Evolutionary conservation across 179 eudicot genomes (phyloP).

Genomic region (Camellia oleifera): DNA sequence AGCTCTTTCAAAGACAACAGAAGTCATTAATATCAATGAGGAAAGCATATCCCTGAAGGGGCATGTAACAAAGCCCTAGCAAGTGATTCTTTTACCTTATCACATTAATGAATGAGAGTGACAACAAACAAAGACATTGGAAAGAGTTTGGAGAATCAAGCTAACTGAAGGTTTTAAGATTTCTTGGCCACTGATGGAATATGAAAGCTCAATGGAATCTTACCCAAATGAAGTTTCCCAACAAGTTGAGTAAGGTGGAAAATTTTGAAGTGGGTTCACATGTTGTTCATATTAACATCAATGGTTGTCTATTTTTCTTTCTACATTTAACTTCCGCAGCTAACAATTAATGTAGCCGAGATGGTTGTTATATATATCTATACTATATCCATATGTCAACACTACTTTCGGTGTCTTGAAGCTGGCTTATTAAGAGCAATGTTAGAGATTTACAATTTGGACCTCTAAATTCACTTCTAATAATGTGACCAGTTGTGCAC

Average conservation of each 20-base stretch:
- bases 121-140: background rate
- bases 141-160: background rate
- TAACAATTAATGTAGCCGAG: background rate
- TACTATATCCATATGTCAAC: too few relatives aligned
- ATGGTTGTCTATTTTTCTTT: background rate
- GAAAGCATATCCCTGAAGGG: too few relatives aligned
- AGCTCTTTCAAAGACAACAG: too few relatives aligned
- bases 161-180: background rate
- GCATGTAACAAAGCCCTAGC: background rate
- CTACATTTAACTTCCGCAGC: background rate
- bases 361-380: too few relatives aligned
- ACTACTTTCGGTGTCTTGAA: too few relatives aligned
- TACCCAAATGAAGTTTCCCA: conserved; percentile 2
- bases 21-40: background rate
- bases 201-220: conserved; percentile 10
- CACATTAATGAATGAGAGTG: background rate
- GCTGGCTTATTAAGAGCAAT: too few relatives aligned
- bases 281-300: background rate
- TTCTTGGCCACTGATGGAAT: background rate
- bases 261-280: background rate
- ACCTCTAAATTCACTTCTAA: too few relatives aligned
- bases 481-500: too few relatives aligned
- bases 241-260: background rate
- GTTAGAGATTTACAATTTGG: too few relatives aligned
- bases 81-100: conserved; percentile 5